A percentile compares a stretch with the other conserved stretches of the same genome.
Evolutionary conservation across 2,329 filamentous ascomycete species (phyloP).

Genomic region (Cladorrhinum sp.): DNA sequence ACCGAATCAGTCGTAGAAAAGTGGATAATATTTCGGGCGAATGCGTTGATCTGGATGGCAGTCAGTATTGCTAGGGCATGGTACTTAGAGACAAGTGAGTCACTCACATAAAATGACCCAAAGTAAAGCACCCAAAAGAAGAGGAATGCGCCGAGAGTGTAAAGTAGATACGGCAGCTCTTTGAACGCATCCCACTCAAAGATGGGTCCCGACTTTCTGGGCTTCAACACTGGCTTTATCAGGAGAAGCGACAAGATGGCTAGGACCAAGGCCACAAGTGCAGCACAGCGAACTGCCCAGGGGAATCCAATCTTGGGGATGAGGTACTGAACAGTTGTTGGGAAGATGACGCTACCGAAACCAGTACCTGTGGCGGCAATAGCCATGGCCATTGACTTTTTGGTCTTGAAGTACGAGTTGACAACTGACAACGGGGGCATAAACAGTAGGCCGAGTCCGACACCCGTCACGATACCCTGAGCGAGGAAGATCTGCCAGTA

Average conservation of each 20-base stretch:
- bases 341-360: slow-evolving; percentile 62
- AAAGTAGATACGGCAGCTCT: slow-evolving; percentile 44
- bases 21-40: slow-evolving; percentile 42
- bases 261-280: slow-evolving; percentile 55
- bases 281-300: slow-evolving; percentile 62
- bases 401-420: slow-evolving; percentile 57
- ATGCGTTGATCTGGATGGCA: slow-evolving; percentile 42
- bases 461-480: slow-evolving; percentile 53
- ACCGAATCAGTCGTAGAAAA: slow-evolving; percentile 51
- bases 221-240: slow-evolving; percentile 45
- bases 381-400: slow-evolving; percentile 56
- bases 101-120: slow-evolving; percentile 47
- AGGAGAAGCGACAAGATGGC: slow-evolving; percentile 40
- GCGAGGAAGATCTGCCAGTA: slow-evolving; percentile 55
- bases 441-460: slow-evolving; percentile 55
- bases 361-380: slow-evolving; percentile 59
- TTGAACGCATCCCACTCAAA: slow-evolving; percentile 51
- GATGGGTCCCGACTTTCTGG: slow-evolving; percentile 44
- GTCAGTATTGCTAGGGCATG: neutral
- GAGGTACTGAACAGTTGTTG: slow-evolving; percentile 54
- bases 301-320: slow-evolving; percentile 61
- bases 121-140: slow-evolving; percentile 53
- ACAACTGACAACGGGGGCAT: slow-evolving; percentile 51
- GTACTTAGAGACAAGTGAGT: neutral
- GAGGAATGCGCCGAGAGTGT: slow-evolving; percentile 38